These are phyloP conservation scores for Quercus phellos DNA, from an alignment of 331 rosid species.

Conservation along the genomic window DNA sequence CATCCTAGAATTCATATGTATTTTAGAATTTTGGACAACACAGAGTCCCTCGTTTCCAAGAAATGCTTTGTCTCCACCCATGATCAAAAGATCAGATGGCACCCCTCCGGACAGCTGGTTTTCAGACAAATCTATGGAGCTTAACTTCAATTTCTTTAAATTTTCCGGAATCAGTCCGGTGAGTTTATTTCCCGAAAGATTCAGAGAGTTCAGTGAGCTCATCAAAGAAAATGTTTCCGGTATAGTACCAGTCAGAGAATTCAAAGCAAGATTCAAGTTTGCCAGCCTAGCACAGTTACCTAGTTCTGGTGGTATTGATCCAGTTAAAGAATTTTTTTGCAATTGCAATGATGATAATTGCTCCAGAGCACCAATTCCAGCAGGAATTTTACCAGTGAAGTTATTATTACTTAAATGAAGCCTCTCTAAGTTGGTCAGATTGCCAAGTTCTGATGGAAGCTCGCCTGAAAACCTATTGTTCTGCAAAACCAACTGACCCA, in stretches of 20 bases:
- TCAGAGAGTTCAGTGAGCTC: conserved; percentile 73
- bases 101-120: conserved; percentile 67
- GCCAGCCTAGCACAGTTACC: conserved; percentile 64
- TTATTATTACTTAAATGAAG: conserved; percentile 57
- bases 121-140: conserved; percentile 74
- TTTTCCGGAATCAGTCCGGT: conserved; percentile 62
- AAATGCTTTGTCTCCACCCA: conserved; percentile 76
- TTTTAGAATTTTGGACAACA: conserved; percentile 41
- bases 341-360: conserved; percentile 75
- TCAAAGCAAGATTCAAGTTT: conserved; percentile 76
- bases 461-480: conserved; percentile 72
- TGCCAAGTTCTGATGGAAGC: conserved; percentile 70
- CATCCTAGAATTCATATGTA: conserved; percentile 37
- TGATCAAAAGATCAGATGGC: conserved; percentile 59
- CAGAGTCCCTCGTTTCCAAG: conserved; percentile 66
- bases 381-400: conserved; percentile 67
- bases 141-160: conserved; percentile 63
- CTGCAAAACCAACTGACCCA: conserved; percentile 56
- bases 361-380: conserved; percentile 59
- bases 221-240: conserved; percentile 63
- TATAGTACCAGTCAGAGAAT: conserved; percentile 59
- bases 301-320: conserved; percentile 61
- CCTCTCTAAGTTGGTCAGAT: conserved; percentile 66
- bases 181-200: conserved; percentile 66
- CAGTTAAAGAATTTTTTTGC: conserved; percentile 61